A percentile compares a stretch with the other conserved stretches of the same genome.
Evolutionary conservation across 257 asterid species (phyloP).

Genomic region (Solanum sitiens): DNA sequence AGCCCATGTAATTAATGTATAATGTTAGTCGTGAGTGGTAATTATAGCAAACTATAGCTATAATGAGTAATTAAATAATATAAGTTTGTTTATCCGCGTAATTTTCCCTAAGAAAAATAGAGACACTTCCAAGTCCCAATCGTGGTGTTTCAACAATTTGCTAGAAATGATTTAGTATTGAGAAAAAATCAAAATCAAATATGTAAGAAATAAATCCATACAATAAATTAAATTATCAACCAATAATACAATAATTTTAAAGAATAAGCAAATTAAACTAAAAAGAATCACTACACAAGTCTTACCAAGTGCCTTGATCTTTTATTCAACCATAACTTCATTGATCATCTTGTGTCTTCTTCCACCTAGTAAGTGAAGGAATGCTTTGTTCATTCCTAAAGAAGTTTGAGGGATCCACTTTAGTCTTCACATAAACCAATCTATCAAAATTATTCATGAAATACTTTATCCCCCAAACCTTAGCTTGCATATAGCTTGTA

Average conservation of each 20-base stretch:
- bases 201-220: too few species aligned
- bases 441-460: not conserved
- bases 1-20: too few species aligned
- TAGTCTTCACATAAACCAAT: not conserved
- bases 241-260: not conserved
- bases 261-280: not conserved
- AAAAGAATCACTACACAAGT: not conserved
- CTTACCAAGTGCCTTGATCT: not conserved
- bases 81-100: too few species aligned
- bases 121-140: too few species aligned
- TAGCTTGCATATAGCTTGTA: not conserved
- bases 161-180: too few species aligned
- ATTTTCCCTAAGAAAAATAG: too few species aligned
- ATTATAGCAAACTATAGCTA: too few species aligned
- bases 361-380: not conserved
- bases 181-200: too few species aligned
- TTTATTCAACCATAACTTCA: not conserved
- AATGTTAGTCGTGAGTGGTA: too few species aligned
- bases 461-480: not conserved
- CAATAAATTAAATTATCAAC: not conserved
- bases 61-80: too few species aligned
- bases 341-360: not conserved
- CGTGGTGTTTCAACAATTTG: too few species aligned
- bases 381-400: constrained; percentile 4
- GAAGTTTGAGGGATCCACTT: constrained; percentile 1